Conservation (phyloP, 106 monocot genomes). For the Dendrobium catenatum region DNA sequence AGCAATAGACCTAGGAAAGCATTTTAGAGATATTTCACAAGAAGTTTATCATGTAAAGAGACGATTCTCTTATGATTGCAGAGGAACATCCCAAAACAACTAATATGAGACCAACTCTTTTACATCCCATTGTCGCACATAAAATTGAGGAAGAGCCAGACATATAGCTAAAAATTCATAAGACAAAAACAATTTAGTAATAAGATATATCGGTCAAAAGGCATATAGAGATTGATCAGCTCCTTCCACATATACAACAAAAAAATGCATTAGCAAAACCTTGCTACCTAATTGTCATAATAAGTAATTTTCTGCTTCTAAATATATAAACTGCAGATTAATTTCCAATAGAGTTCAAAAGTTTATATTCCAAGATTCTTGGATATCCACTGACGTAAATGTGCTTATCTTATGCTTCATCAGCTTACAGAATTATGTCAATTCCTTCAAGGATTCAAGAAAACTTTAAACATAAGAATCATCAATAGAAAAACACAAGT, state of each 20-base stretch:
- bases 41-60: not conserved
- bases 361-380: not conserved
- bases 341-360: not conserved
- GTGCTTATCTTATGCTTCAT: not conserved
- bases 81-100: not conserved
- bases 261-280: not conserved
- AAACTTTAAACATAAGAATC: not conserved
- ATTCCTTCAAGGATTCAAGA: not conserved
- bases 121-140: not conserved
- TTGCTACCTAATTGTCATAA: slow-evolving; percentile 1
- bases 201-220: not conserved
- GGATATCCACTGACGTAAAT: not conserved
- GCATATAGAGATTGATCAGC: not conserved
- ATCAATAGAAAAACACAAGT: not conserved
- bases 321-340: not conserved
- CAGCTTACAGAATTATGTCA: not conserved
- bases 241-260: not conserved
- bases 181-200: not conserved
- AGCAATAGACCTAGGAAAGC: not conserved
- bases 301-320: not conserved
- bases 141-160: not conserved
- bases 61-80: not conserved
- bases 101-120: not conserved
- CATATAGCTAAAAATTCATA: not conserved
- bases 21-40: not conserved